phyloP scores from a whole-genome alignment of 1,284 basidiomycete genomes.

The Irpex sp. region DNA sequence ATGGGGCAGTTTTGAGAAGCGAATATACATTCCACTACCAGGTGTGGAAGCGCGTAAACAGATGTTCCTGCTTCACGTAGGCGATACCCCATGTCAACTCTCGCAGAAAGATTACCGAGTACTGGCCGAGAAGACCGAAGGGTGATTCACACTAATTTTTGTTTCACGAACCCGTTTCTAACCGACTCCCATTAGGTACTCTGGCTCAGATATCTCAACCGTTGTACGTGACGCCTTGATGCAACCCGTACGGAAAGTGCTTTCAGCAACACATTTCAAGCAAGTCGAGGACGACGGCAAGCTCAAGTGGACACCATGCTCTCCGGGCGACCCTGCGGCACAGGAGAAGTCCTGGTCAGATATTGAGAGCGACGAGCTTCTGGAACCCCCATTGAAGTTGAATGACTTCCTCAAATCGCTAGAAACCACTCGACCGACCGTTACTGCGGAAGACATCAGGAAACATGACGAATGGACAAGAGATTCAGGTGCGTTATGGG shows the following conservation, averaged over 20 bases:
- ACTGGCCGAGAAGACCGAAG: conserved; percentile 87
- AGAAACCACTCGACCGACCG: conserved; percentile 83
- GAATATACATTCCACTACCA: conserved; percentile 97
- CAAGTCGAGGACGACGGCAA: conserved; percentile 28
- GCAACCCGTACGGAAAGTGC: conserved; percentile 97
- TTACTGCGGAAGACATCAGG: conserved; percentile 85
- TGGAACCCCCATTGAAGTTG: conserved; percentile 79
- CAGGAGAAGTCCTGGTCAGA: conserved; percentile 94
- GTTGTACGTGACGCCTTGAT: conserved; percentile 96
- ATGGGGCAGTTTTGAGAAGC: conserved; percentile 81
- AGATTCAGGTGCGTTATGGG: conserved; percentile 57
- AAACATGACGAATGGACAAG: conserved; percentile 92
- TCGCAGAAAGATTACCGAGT: conserved; percentile 76
- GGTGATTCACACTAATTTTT: conserved; percentile 38
- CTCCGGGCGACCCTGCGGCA: conserved; percentile 86
- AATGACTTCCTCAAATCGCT: conserved; percentile 88
- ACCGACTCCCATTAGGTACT: conserved; percentile 51
- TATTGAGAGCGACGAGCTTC: conserved; percentile 84
- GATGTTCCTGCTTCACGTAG: conserved; percentile 98
- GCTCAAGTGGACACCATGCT: conserved; percentile 86
- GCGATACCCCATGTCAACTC: conserved; percentile 87
- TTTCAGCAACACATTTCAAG: conserved; percentile 96
- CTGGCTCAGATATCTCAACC: conserved; percentile 94
- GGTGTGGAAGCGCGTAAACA: conserved; percentile 89
- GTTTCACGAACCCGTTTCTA: neutral